Base-by-base conservation (phyloP, 2,329 filamentous ascomycete genomes). In the Helicocarpus griseus region DNA sequence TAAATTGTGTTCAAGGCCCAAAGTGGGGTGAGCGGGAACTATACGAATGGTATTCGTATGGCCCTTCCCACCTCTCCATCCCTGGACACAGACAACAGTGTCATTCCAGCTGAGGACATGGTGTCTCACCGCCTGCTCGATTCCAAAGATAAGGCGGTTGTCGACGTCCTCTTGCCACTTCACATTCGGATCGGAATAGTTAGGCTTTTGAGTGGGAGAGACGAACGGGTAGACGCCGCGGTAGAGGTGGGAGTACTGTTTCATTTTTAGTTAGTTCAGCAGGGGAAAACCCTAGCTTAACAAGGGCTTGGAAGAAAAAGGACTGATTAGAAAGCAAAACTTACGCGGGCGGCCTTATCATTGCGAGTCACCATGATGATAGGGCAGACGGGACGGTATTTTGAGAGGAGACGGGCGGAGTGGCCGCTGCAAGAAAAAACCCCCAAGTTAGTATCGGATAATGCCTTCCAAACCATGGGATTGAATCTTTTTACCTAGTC, bases 81-180 rank as follows among this genome's bases (percentile, higher is more conserved):
- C 81, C 66, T 85, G 81, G 40, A 85, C 81, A 61, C 81, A 83
- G 62, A 85, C 73, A 52, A 85, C 81, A 56, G 74, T 71, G 62
- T 90, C 87, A 56, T 87, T 88, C 67, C 89, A 82, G 70, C 83
- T 85, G 58, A 94, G 78, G 54, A 93, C 83, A 56, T 83, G 78
- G 41, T 98, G 86, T 73, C 86, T 82, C 65, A 95, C 81, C 62
- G 89, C 93, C 68, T 89, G 82, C 68, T 80, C 77, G 69, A 98
- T 88, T 69, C 88, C 93, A 90, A 91, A 98, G 80, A 91, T 95
- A 73, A 98, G 88, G 68, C 93, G 89, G 69, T 85, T 83, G 75
- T 98, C 93, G 62, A 98, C 93, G 73, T 98, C 91, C 78, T 97
- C 89, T 77, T 98, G 93, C 93, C 93, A 98, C 75, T 94, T 90